Evolutionary conservation across 495 filamentous ascomycete species (phyloP).

Genomic region (Xylaria grammica): DNA sequence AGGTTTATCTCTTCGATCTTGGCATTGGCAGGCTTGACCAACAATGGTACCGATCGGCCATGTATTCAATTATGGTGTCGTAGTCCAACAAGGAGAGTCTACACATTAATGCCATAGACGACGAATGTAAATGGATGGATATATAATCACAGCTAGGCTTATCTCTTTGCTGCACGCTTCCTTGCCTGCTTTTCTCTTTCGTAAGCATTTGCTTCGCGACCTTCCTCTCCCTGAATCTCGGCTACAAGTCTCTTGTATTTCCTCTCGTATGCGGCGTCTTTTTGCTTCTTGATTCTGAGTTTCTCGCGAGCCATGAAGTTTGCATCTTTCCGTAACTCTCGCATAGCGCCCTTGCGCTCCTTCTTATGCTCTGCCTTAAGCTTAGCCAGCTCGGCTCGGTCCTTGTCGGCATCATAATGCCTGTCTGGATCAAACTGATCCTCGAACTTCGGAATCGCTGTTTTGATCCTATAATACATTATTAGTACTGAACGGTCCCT

Average conservation of each 20-base stretch:
- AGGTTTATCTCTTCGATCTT: no score
- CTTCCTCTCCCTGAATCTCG: conserved; percentile 94
- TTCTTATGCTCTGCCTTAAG: conserved; percentile 89
- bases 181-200: conserved; percentile 78
- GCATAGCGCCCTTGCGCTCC: conserved; percentile 92
- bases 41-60: neutral
- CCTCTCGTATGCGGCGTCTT: conserved; percentile 86
- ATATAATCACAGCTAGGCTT: conserved; percentile 1
- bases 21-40: no score
- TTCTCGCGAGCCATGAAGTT: conserved; percentile 89
- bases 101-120: neutral
- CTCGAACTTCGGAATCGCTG: conserved; percentile 93
- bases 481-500: neutral
- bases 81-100: neutral
- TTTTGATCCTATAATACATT: conserved; percentile 65
- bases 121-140: neutral
- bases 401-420: conserved; percentile 92
- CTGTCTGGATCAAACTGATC: conserved; percentile 91
- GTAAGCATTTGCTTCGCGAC: conserved; percentile 83
- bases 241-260: conserved; percentile 92
- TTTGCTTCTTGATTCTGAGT: conserved; percentile 88
- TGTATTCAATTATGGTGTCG: neutral
- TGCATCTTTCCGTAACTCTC: conserved; percentile 92
- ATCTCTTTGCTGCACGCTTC: conserved; percentile 56
- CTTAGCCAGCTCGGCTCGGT: conserved; percentile 79